These are phyloP conservation scores for Chrysophaeum taylorii DNA, from an alignment of 352 stramenopile species.

Conservation along the genomic window DNA sequence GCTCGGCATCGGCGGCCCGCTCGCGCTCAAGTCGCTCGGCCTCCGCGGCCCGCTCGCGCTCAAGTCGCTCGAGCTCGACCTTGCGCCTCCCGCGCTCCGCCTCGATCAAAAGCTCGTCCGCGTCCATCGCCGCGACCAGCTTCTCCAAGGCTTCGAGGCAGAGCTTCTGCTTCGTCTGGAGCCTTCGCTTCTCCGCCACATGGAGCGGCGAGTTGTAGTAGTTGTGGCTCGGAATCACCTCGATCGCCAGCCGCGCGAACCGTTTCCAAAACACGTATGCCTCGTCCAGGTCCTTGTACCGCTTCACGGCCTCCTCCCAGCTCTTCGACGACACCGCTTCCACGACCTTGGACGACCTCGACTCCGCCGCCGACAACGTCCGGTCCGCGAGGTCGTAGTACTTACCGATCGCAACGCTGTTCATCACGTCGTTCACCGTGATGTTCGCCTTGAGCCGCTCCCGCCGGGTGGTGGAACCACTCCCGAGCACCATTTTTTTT, in stretches of 20 bases:
- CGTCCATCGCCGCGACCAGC: not conserved
- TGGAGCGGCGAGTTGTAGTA: conserved; percentile 19
- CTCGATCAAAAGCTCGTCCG: not conserved
- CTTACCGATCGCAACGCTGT: not conserved
- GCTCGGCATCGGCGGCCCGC: not conserved
- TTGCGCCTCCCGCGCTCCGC: not conserved
- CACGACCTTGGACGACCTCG: not conserved
- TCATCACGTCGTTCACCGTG: not conserved
- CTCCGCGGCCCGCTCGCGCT: not conserved
- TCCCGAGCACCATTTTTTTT: no score
- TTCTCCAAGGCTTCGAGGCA: not conserved
- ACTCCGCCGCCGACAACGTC: not conserved
- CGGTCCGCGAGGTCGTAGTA: not conserved
- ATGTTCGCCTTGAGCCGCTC: no score
- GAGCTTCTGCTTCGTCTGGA: not conserved
- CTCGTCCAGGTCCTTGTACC: conserved; percentile 5
- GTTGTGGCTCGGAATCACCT: conserved; percentile 19
- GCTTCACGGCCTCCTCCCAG: not conserved
- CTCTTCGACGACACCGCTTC: not conserved
- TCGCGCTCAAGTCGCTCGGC: not conserved
- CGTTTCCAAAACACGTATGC: conserved; percentile 12
- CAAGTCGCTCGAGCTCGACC: no score
- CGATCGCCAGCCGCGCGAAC: not conserved
- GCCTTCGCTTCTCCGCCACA: not conserved
- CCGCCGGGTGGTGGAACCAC: no score